A percentile compares a stretch with the other conserved stretches of the same genome.
Evolutionary conservation across 345 rosid species (phyloP).

Genomic region (Pugionium dolabratum): DNA sequence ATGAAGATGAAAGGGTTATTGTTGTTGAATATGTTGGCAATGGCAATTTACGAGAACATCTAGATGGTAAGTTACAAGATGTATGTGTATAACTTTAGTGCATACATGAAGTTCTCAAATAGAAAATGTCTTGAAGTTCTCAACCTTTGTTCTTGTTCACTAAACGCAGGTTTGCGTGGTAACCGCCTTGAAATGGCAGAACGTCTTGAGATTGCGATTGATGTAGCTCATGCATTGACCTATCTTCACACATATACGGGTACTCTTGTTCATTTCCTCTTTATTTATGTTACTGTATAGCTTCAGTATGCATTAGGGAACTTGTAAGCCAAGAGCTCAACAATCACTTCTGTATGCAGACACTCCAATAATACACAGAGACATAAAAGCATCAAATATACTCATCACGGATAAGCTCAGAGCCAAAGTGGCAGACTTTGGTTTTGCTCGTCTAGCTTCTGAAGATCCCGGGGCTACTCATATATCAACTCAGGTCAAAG

Average conservation of each 20-base stretch:
- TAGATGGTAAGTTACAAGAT: conserved; percentile 68
- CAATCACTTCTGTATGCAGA: conserved; percentile 47
- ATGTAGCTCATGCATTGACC: conserved; percentile 91
- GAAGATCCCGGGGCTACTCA: conserved; percentile 66
- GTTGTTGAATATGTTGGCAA: conserved; percentile 78
- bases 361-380: conserved; percentile 87
- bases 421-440: conserved; percentile 93
- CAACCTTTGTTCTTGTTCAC: neutral
- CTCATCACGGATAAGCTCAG: conserved; percentile 73
- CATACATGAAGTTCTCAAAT: neutral
- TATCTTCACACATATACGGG: conserved; percentile 91
- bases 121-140: neutral
- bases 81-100: neutral
- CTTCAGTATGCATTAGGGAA: neutral
- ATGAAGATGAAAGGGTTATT: conserved; percentile 64
- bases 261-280: conserved; percentile 20
- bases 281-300: neutral
- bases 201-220: conserved; percentile 86
- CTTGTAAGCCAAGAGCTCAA: neutral
- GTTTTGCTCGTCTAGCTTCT: conserved; percentile 65
- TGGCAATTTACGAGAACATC: conserved; percentile 82
- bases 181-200: conserved; percentile 69
- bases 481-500: conserved; percentile 82
- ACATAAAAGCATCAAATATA: conserved; percentile 80
- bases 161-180: conserved; percentile 57